These are phyloP conservation scores for Fusarium sp. DNA, from an alignment of 2,329 filamentous ascomycete genomes.

Conservation along the genomic window DNA sequence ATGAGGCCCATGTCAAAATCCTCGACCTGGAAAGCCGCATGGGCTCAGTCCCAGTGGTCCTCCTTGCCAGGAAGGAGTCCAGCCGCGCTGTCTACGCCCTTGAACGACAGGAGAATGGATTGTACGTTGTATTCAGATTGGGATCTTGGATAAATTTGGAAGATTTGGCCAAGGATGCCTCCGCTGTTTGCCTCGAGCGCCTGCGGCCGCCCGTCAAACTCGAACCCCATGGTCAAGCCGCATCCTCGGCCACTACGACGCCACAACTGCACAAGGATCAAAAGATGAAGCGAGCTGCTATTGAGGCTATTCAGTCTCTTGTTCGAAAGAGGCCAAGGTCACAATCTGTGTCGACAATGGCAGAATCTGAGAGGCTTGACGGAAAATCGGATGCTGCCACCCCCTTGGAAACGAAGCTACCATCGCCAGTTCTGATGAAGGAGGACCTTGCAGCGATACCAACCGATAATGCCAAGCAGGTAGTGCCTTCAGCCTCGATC, in stretches of 20 bases:
- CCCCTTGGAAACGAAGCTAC: conserved; percentile 30
- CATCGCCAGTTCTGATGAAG: conserved; percentile 32
- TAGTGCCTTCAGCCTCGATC: not conserved
- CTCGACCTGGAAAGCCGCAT: conserved; percentile 73
- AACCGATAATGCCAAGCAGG: not conserved
- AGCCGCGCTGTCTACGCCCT: conserved; percentile 69
- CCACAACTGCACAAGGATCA: conserved; percentile 61
- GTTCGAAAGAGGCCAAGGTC: conserved; percentile 65
- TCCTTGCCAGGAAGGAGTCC: conserved; percentile 71
- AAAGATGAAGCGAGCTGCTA: conserved; percentile 69
- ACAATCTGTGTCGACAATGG: conserved; percentile 55
- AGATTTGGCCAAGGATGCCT: conserved; percentile 63
- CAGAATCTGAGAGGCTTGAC: conserved; percentile 41
- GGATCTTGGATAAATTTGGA: conserved; percentile 74
- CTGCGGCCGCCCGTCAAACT: conserved; percentile 35
- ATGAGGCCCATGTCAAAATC: conserved; percentile 71
- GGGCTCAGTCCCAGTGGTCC: conserved; percentile 64
- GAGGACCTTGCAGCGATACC: conserved; percentile 24
- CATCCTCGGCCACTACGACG: conserved; percentile 52
- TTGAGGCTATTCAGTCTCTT: conserved; percentile 72
- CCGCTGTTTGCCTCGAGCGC: conserved; percentile 50
- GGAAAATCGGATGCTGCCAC: conserved; percentile 24
- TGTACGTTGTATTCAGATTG: conserved; percentile 77
- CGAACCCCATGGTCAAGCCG: conserved; percentile 31
- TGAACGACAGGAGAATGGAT: conserved; percentile 71